phyloP scores from a whole-genome alignment of 2,329 filamentous ascomycete species.

The Penicillium janthinellum region DNA sequence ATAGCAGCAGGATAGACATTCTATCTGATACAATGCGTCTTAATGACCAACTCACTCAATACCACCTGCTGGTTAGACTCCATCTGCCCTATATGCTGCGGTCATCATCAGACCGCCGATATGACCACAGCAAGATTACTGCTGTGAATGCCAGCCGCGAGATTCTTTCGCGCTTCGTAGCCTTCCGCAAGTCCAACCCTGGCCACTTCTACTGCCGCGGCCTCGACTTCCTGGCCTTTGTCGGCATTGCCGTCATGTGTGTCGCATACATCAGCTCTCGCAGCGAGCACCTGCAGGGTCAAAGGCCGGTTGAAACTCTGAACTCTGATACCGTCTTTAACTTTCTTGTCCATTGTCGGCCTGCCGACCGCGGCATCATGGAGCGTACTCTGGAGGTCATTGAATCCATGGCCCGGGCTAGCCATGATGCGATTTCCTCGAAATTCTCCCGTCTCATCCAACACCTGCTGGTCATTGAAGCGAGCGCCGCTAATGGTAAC shows the following conservation, averaged over 20 bases:
- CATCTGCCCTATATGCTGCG: slow-evolving; percentile 60
- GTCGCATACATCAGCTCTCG: slow-evolving; percentile 53
- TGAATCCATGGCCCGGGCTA: slow-evolving; percentile 25
- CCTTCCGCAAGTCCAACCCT: slow-evolving; percentile 48
- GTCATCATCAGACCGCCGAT: slow-evolving; percentile 34
- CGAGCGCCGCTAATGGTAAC: slow-evolving; percentile 32
- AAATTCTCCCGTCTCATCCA: slow-evolving; percentile 39
- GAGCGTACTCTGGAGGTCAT: slow-evolving; percentile 42
- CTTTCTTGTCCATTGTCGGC: slow-evolving; percentile 47
- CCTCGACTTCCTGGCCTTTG: slow-evolving; percentile 54
- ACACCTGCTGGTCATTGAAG: slow-evolving; percentile 45
- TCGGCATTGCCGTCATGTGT: slow-evolving; percentile 45
- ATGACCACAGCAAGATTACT: slow-evolving; percentile 53
- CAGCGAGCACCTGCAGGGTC: slow-evolving; percentile 8
- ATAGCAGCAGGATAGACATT: slow-evolving; percentile 22
- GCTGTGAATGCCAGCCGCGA: slow-evolving; percentile 56
- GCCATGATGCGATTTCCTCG: slow-evolving; percentile 30
- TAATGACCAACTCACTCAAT: slow-evolving; percentile 55
- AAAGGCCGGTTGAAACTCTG: neutral
- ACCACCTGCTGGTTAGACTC: slow-evolving; percentile 54
- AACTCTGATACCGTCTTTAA: slow-evolving; percentile 21
- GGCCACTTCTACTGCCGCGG: slow-evolving; percentile 49
- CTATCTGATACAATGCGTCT: slow-evolving; percentile 39
- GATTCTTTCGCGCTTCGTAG: slow-evolving; percentile 52
- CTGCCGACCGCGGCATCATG: slow-evolving; percentile 47